Evolutionary conservation across 331 rosid species (phyloP).

Genomic region (Saraca asoca): DNA sequence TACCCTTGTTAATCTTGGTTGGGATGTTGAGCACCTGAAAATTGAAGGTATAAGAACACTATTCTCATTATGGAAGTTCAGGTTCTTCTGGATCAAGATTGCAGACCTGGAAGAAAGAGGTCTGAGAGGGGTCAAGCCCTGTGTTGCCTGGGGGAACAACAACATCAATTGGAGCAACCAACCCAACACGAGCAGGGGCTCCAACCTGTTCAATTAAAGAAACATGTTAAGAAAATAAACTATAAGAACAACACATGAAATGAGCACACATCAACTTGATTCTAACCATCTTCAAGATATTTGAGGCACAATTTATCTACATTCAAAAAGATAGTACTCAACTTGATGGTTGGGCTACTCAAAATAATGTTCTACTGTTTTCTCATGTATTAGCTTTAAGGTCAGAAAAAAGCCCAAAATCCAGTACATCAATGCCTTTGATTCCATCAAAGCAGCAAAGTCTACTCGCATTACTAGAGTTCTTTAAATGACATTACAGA

Average conservation of each 20-base stretch:
- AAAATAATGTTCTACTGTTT: too few species aligned
- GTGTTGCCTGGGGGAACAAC: conserved; percentile 95
- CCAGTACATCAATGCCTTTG: too few species aligned
- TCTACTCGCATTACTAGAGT: too few species aligned
- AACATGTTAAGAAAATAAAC: not conserved
- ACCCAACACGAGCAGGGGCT: conserved; percentile 97
- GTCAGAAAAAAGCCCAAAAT: too few species aligned
- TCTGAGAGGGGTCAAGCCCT: conserved; percentile 89
- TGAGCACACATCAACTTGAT: not conserved
- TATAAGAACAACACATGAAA: not conserved
- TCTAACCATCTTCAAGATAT: not conserved
- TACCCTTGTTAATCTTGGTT: conserved; percentile 92
- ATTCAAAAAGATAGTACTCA: not conserved
- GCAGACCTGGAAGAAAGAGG: conserved; percentile 91
- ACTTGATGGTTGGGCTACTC: too few species aligned
- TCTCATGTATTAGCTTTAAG: too few species aligned
- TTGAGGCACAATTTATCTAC: not conserved
- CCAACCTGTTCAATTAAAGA: conserved; percentile 53
- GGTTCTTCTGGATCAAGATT: not conserved
- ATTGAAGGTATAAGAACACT: not conserved
- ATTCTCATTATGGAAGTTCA: too few species aligned
- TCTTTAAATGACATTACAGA: too few species aligned
- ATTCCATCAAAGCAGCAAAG: too few species aligned
- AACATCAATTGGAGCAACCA: conserved; percentile 91
- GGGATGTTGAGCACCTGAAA: conserved; percentile 83